Percentiles rank a stretch among this genome's conserved stretches.
Conservation (phyloP, 2,329 filamentous ascomycete species). For the Tothia fuscella region DNA sequence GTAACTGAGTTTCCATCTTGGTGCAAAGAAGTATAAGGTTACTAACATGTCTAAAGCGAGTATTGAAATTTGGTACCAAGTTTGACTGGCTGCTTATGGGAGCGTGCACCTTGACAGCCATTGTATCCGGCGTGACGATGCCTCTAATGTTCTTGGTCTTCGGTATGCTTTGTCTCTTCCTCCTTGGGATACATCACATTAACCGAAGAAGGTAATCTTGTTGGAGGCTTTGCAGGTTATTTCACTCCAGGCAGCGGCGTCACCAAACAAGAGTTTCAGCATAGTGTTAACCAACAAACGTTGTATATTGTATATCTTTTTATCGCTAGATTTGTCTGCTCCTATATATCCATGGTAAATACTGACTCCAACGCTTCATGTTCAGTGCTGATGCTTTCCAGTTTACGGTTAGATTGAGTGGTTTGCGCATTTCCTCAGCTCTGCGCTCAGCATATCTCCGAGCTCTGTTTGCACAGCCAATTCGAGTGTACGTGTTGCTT, state of each 20-base stretch:
- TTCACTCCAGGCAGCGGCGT: slow-evolving; percentile 32
- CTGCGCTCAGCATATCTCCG: slow-evolving; percentile 19
- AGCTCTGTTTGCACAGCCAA: slow-evolving; percentile 17
- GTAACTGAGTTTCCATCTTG: too few relatives aligned
- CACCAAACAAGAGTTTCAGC: slow-evolving; percentile 37
- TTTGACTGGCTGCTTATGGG: slow-evolving; percentile 22
- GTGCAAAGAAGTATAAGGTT: too few relatives aligned
- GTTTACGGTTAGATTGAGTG: slow-evolving; percentile 19
- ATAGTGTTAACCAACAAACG: slow-evolving; percentile 36
- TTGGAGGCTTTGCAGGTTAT: slow-evolving; percentile 47
- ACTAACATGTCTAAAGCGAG: slow-evolving; percentile 17
- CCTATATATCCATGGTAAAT: slow-evolving; percentile 41
- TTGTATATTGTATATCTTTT: slow-evolving; percentile 48
- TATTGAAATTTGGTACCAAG: slow-evolving; percentile 22
- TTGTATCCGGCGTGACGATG: slow-evolving; percentile 21
- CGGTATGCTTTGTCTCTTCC: slow-evolving; percentile 2
- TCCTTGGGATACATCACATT: neutral
- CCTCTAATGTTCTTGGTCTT: neutral
- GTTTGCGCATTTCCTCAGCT: slow-evolving; percentile 18
- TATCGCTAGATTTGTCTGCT: slow-evolving; percentile 40
- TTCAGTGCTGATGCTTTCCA: slow-evolving; percentile 9
- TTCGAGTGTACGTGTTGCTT: too few relatives aligned
- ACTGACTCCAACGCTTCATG: neutral
- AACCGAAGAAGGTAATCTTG: slow-evolving; percentile 22
- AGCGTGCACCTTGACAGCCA: slow-evolving; percentile 19